Conservation (phyloP, 805 yeast species). For the Soucietia sequanensis region DNA sequence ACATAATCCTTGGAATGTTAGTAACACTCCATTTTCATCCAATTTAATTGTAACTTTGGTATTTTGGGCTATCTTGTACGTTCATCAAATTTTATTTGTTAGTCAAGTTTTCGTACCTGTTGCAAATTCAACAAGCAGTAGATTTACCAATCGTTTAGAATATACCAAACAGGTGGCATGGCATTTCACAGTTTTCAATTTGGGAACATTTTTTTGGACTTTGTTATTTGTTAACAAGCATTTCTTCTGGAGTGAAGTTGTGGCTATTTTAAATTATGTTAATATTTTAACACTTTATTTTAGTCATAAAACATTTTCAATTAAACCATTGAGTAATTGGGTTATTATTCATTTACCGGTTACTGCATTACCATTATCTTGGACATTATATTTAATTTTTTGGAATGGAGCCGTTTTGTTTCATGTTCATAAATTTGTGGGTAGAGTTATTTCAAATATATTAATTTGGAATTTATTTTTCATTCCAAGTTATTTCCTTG, state of each 20-base stretch:
- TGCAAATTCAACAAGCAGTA: conserved; percentile 12
- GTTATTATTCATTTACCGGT: conserved; percentile 62
- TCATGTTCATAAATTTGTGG: conserved; percentile 57
- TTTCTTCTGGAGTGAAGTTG: conserved; percentile 57
- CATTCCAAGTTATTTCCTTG: conserved; percentile 57
- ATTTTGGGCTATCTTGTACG: conserved; percentile 57
- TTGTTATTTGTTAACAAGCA: conserved; percentile 57
- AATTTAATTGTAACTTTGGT: conserved; percentile 45
- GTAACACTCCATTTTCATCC: conserved; percentile 71
- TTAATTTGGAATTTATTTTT: conserved; percentile 76
- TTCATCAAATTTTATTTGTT: conserved; percentile 53
- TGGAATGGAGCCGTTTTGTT: conserved; percentile 84
- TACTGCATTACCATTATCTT: conserved; percentile 68
- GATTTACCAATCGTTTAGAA: conserved; percentile 18
- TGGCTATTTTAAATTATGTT: conserved; percentile 57
- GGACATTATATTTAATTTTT: conserved; percentile 71
- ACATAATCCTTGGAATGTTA: conserved; percentile 49
- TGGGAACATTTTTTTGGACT: conserved; percentile 62
- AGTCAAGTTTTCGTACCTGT: conserved; percentile 42
- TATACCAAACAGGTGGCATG: conserved; percentile 47
- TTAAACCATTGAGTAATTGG: conserved; percentile 53
- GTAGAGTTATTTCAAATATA: conserved; percentile 69
- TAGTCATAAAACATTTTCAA: conserved; percentile 56
- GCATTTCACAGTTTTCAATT: conserved; percentile 64
- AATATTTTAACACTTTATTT: conserved; percentile 57